A percentile compares a stretch with the other conserved stretches of the same genome.
Evolutionary conservation across 2,329 filamentous ascomycete genomes (phyloP).

Genomic region (Aspergillus tanneri): DNA sequence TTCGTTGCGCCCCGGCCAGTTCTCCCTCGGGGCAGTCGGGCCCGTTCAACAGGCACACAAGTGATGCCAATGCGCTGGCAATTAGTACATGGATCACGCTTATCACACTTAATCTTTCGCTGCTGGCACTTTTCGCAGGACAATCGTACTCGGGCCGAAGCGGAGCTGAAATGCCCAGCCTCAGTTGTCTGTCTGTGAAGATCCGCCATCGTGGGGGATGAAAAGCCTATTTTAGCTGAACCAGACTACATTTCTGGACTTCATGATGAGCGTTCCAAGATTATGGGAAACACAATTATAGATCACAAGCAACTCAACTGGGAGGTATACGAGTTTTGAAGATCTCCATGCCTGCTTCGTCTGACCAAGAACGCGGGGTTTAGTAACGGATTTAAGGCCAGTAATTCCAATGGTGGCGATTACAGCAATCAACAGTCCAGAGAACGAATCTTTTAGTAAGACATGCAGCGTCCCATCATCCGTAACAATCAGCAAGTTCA

Average conservation of each 20-base stretch:
- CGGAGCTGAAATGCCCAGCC: neutral
- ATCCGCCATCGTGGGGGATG: constrained; percentile 5
- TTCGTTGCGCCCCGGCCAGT: constrained; percentile 21
- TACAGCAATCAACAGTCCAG: neutral
- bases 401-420: neutral
- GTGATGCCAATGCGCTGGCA: constrained; percentile 26
- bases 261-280: too few relatives aligned
- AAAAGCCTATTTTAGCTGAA: too few relatives aligned
- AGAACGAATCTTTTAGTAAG: too few relatives aligned
- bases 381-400: neutral
- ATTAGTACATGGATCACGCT: constrained; percentile 33
- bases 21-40: constrained; percentile 34
- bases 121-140: constrained; percentile 33
- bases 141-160: constrained; percentile 25
- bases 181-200: neutral
- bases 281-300: too few relatives aligned
- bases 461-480: too few relatives aligned
- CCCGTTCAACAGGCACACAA: constrained; percentile 33
- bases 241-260: too few relatives aligned
- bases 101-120: constrained; percentile 38
- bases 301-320: neutral
- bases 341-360: neutral
- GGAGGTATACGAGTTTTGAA: neutral
- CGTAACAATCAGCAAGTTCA: too few relatives aligned
- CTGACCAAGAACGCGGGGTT: neutral